Evolutionary conservation across 768 basidiomycete genomes (phyloP).

Genomic region (Tricholoma terreum): DNA sequence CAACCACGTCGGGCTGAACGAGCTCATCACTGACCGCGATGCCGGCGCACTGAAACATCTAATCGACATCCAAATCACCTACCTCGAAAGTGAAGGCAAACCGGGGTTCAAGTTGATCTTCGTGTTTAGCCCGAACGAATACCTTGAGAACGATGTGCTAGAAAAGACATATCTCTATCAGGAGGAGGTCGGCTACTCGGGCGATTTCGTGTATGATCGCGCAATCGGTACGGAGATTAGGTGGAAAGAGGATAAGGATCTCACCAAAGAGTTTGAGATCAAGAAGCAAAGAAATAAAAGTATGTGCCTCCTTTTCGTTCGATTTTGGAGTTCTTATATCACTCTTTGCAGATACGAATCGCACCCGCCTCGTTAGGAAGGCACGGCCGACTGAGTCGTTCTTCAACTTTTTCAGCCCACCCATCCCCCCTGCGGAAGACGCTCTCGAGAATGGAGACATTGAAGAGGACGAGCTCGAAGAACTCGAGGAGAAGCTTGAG

Average conservation of each 20-base stretch:
- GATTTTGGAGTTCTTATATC: not conserved
- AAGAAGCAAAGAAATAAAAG: constrained; percentile 99
- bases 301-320: constrained; percentile 33
- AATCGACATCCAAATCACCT: constrained; percentile 75
- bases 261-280: constrained; percentile 96
- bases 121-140: constrained; percentile 78
- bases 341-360: constrained; percentile 63
- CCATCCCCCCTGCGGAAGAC: constrained; percentile 66
- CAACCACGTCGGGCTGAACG: constrained; percentile 83
- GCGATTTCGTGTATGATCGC: constrained; percentile 95
- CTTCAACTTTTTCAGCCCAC: constrained; percentile 97
- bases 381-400: constrained; percentile 90
- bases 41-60: constrained; percentile 81
- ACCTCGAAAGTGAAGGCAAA: constrained; percentile 57
- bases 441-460: constrained; percentile 67
- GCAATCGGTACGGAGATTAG: constrained; percentile 91
- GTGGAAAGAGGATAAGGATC: constrained; percentile 98
- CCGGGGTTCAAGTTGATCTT: constrained; percentile 94
- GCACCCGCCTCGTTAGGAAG: constrained; percentile 81
- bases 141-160: constrained; percentile 78
- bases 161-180: constrained; percentile 95
- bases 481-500: constrained; percentile 91
- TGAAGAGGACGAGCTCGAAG: constrained; percentile 83
- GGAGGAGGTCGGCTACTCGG: constrained; percentile 90
- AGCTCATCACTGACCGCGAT: constrained; percentile 93